A percentile compares a stretch with the other conserved stretches of the same genome.
These are phyloP conservation scores for Chaetomidium leptoderma DNA, from an alignment of 495 filamentous ascomycete species.

Conservation along the genomic window DNA sequence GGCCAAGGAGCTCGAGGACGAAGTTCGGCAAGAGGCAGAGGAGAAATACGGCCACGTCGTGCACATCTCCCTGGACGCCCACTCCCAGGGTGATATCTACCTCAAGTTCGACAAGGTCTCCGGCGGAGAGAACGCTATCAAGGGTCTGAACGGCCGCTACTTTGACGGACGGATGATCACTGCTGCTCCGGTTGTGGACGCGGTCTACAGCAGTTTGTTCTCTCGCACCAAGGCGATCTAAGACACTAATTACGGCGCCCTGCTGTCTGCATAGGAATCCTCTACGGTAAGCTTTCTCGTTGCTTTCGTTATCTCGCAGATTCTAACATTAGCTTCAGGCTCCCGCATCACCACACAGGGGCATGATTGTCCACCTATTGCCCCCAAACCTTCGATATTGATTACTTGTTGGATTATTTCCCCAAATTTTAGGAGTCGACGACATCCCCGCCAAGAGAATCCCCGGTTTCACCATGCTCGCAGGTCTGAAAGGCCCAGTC, in stretches of 20 bases:
- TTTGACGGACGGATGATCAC: slow-evolving; percentile 87
- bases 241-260: slow-evolving; percentile 51
- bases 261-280: slow-evolving; percentile 39
- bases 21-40: slow-evolving; percentile 90
- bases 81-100: slow-evolving; percentile 93
- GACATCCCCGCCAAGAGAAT: neutral
- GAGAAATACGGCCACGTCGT: slow-evolving; percentile 96
- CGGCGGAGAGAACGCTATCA: slow-evolving; percentile 94
- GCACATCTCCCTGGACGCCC: slow-evolving; percentile 93
- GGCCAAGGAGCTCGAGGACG: slow-evolving; percentile 91
- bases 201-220: slow-evolving; percentile 96
- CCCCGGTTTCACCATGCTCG: neutral
- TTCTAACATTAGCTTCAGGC: slow-evolving; percentile 1
- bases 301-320: neutral
- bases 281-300: slow-evolving; percentile 24
- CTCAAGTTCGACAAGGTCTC: slow-evolving; percentile 94
- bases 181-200: slow-evolving; percentile 93
- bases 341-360: neutral
- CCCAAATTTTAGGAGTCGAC: slow-evolving; percentile 6
- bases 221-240: slow-evolving; percentile 72
- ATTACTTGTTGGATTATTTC: slow-evolving; percentile 3
- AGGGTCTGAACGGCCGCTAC: slow-evolving; percentile 93
- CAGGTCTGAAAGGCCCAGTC: neutral
- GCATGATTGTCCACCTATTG: neutral
- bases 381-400: neutral